These are phyloP conservation scores for Olyra latifolia DNA, from an alignment of 176 grass and related monocot species.

Conservation along the genomic window DNA sequence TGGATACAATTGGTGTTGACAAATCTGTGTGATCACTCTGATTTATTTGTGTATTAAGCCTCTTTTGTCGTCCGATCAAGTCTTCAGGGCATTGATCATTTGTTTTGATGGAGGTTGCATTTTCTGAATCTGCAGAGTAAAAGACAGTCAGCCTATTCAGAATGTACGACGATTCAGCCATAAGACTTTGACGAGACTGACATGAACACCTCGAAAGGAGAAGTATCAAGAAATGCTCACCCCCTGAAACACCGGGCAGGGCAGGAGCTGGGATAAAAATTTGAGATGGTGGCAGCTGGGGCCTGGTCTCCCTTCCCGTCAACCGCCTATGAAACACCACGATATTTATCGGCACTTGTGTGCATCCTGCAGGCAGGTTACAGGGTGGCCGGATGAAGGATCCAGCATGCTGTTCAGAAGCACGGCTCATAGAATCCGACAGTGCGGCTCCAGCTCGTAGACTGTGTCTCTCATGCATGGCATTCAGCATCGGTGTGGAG, in stretches of 20 bases:
- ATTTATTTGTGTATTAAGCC: constrained; percentile 21
- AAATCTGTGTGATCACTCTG: constrained; percentile 32
- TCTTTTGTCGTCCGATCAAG: too few relatives aligned
- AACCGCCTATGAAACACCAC: constrained; percentile 38
- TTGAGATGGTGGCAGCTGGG: neutral
- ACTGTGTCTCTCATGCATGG: constrained; percentile 1
- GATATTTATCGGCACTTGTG: constrained; percentile 53
- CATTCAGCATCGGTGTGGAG: constrained; percentile 24
- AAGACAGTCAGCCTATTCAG: constrained; percentile 1
- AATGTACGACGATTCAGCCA: neutral
- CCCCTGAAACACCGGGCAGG: constrained; percentile 18
- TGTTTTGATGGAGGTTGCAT: constrained; percentile 12
- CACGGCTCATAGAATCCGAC: neutral
- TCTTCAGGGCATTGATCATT: constrained; percentile 5
- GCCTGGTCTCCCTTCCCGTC: constrained; percentile 10
- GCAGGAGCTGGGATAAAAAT: constrained; percentile 14
- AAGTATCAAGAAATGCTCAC: constrained; percentile 33
- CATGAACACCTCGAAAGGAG: neutral
- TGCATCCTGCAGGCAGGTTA: constrained; percentile 36
- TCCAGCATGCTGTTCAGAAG: constrained; percentile 18
- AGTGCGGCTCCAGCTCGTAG: neutral
- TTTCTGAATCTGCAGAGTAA: constrained; percentile 24
- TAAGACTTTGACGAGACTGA: neutral
- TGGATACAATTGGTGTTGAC: constrained; percentile 26
- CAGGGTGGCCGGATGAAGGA: constrained; percentile 19